Evolutionary conservation across 352 stramenopile genomes (phyloP), one percentile per base, ranked within the genome.

Genomic region (Globisporangium mamillatum): DNA sequence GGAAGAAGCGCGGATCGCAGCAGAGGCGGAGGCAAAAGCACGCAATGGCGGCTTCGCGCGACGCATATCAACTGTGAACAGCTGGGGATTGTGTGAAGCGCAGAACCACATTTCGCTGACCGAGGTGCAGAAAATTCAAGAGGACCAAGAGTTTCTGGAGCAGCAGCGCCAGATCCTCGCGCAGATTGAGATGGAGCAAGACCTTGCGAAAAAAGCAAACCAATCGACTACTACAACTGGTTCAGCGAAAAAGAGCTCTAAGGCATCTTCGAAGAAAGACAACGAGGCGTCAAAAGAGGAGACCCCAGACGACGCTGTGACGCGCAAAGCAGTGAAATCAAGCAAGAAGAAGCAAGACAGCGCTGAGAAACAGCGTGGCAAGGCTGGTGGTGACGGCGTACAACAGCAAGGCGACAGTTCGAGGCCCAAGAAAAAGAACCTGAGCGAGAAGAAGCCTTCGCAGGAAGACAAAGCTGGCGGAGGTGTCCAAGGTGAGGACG

Each of bases 91-190:
- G 4, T 84, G 77, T 18, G 75, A 82, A 20, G 36, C 75, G 20
- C 73, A 74, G 22, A 60, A 68, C 29, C 77, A 84, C 62, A 74
- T 93, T 5, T 90, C 84, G 44, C 75, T 93, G 22, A 72, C 79
- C 1, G 82, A 90, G 52, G 73, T 93, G 4, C 84, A 93, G 63
- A 75, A 82, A 46, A 60, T 87, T 20, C 76, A 93, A 58, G 79
- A 81, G 34, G 74, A 92, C 54, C 79, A 92, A 60, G 77, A 81
- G 9, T 81, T 90, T 38, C 4, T 92, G 34, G 81, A 86, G 66
- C 73, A 90, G 61, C 84, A 91, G 69, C 80, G 72, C n/a, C 75
- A 84, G 65, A 91, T 91, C 18, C 61, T 91, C 58, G 80, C 75
- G 9, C 72, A 88, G 64, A 91, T 91, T 38, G 72, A 89, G 64